These are phyloP conservation scores for Brassica cretica DNA, from an alignment of 345 rosid species.

Conservation along the genomic window DNA sequence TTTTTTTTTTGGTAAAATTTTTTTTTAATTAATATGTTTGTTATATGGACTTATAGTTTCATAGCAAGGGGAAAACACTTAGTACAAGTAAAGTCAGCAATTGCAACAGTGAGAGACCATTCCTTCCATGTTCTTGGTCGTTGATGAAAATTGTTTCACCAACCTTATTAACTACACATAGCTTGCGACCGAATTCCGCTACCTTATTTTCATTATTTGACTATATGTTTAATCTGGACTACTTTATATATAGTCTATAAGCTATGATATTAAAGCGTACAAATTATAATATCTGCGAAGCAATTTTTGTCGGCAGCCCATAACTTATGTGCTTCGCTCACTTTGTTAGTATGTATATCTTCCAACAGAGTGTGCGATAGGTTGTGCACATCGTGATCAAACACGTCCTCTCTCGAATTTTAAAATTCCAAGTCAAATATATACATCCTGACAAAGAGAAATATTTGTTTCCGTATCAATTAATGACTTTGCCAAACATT, in stretches of 20 bases:
- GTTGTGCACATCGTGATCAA: conserved; percentile 30
- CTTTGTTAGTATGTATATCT: neutral
- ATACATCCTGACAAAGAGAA: conserved; percentile 13
- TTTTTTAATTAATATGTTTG: neutral
- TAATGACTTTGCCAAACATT: conserved; percentile 13
- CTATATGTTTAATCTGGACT: neutral
- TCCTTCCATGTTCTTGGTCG: conserved; percentile 8
- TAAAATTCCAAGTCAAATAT: conserved; percentile 23
- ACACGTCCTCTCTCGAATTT: conserved; percentile 26
- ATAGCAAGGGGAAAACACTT: neutral
- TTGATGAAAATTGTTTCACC: conserved; percentile 16
- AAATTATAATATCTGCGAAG: conserved; percentile 19
- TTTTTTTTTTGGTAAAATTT: too few species aligned
- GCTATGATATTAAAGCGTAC: neutral
- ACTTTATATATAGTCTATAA: neutral
- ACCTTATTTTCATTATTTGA: conserved; percentile 3
- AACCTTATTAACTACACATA: neutral
- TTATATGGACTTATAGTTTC: neutral
- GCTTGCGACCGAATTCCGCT: conserved; percentile 19
- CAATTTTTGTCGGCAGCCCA: conserved; percentile 35
- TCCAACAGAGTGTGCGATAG: conserved; percentile 31
- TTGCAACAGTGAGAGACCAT: conserved; percentile 17
- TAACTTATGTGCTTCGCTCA: conserved; percentile 19
- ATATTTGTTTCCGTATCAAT: conserved; percentile 1
- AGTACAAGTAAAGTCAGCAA: conserved; percentile 29